Base-by-base conservation (phyloP, 768 basidiomycete species). In the Pleurotus eryngii region DNA sequence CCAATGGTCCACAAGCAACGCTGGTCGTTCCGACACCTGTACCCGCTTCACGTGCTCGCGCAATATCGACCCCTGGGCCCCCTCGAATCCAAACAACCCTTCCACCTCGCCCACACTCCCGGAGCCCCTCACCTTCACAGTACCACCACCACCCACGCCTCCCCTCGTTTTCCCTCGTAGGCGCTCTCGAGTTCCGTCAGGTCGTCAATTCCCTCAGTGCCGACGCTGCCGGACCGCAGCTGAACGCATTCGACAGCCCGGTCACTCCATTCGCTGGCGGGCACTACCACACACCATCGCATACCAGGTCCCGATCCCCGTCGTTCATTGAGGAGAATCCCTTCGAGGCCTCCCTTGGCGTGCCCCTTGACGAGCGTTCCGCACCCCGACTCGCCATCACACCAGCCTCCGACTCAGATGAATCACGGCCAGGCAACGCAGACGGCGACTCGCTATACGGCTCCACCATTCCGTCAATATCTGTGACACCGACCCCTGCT, bases 171-270 rank as follows among this genome's bases (percentile, higher is more conserved):
- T 98, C 96, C 2, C 81, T 99, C 1, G 83, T 98, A 4, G 93
- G 96, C 7, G 97, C 97, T 0, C 82, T 99, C 45, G 97, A 99
- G 70, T 99, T 99, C 72, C 82, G 95, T 15, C 88, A 95, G 58
- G 90, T 98, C 20, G 89, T 99, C 18, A 80, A 89, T 9, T 86
- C 89, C 0, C 76, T 99, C 20, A 84, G 85, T 60, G 78, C 78
- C 49, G 85, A 95, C 64, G 86, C 87, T 8, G 79, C 83, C 2
- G 76, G 76, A 0, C 72, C 81, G 0, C 80, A 83, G 0, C 73
- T 92, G 48, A 78, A 70, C 58, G 74, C 84, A 3, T 92, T 92
- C 61, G 88, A 90, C 49, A 81, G 79, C 24, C 86, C 69, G 5
- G 71, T 76, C 14, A 84, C 89, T 1, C 90, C 91, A 0, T 90